Percentiles rank a stretch among this genome's conserved stretches.
Evolutionary conservation across 2,329 filamentous ascomycete species (phyloP).

Genomic region (Achaetomium macrosporum): DNA sequence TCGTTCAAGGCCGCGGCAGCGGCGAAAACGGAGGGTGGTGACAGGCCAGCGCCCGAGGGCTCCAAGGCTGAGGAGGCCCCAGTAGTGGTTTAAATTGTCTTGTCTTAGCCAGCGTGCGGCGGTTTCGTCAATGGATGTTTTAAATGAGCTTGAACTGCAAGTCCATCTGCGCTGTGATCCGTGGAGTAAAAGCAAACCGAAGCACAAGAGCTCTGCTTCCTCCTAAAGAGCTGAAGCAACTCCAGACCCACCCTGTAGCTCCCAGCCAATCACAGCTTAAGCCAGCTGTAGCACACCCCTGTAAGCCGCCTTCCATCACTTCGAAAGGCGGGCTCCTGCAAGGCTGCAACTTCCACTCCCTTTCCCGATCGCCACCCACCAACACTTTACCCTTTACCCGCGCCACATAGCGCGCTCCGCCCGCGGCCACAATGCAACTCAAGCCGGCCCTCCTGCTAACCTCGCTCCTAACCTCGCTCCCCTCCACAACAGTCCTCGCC

Average conservation of each 20-base stretch:
- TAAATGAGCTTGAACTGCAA: background rate
- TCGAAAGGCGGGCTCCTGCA: background rate
- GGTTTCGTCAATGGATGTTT: background rate
- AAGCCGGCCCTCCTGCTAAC: conserved; percentile 23
- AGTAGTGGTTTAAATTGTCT: conserved; percentile 30
- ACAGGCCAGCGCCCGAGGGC: conserved; percentile 21
- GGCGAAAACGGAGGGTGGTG: conserved; percentile 33
- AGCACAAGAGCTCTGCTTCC: background rate
- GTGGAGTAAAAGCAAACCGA: background rate
- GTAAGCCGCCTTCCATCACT: conserved; percentile 13
- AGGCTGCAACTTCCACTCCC: background rate
- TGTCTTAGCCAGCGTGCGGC: conserved; percentile 7
- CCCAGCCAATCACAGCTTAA: conserved; percentile 7
- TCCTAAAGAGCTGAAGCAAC: background rate
- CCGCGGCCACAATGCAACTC: conserved; percentile 9
- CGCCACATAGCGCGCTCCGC: background rate
- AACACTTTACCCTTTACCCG: background rate
- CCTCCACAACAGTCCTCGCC: conserved; percentile 25
- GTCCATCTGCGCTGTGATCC: background rate
- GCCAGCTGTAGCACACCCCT: background rate
- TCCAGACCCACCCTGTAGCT: background rate
- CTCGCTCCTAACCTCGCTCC: conserved; percentile 19
- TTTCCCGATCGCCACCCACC: background rate
- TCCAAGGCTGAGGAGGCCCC: conserved; percentile 37
- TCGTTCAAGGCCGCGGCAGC: conserved; percentile 62